Evolutionary conservation across 1,139 yeast species (phyloP), one percentile per base, ranked within the genome.

Genomic region (Yamadazyma aaseri): DNA sequence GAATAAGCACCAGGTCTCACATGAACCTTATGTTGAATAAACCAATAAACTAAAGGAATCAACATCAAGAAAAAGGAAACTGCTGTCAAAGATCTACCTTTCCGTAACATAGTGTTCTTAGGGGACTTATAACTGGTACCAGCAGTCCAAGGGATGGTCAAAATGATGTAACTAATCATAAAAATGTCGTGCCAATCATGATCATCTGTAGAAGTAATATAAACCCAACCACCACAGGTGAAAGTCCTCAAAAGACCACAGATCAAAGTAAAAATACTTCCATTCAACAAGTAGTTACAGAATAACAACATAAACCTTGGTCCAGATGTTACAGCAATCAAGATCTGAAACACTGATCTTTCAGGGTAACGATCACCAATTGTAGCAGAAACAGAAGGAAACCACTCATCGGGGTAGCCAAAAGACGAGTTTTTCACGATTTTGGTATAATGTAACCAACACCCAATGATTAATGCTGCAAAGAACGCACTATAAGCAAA

Each of bases 221-320:
- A 92, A 11, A 94, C 96, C 97, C 97, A 92, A 9, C 97, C 97
- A 49, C 98, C 98, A 53, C 98, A 92, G 1, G 96, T 83, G 38
- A 92, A 75, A 0, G 98, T 92, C 59, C 98, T 76, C 15, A 85
- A 39, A 2, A 85, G 41, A 8, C 98, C 98, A 2, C 80, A 56
- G 1, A 76, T 44, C 5, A 37, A 25, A 5, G 44, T 39, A 12
- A 36, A 26, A 8, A 80, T 53, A 1, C 64, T 70, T 20, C 68
- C 41, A 40, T 56, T 59, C 23, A 64, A 53, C 17, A 76, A 46
- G 52, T 76, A 86, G 47, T 79, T 76, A 36, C 89, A 67, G 20
- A 81, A 60, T 23, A 89, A 60, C 29, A 92, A 65, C 16, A 85
- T 59, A 55, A 92, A 92, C 46, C 98, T 73, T 9, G 98, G 97